Evolutionary conservation across 176 grass and related monocot species (phyloP), one percentile per base, ranked within the genome.

Genomic region (Musa troglodytarum): DNA sequence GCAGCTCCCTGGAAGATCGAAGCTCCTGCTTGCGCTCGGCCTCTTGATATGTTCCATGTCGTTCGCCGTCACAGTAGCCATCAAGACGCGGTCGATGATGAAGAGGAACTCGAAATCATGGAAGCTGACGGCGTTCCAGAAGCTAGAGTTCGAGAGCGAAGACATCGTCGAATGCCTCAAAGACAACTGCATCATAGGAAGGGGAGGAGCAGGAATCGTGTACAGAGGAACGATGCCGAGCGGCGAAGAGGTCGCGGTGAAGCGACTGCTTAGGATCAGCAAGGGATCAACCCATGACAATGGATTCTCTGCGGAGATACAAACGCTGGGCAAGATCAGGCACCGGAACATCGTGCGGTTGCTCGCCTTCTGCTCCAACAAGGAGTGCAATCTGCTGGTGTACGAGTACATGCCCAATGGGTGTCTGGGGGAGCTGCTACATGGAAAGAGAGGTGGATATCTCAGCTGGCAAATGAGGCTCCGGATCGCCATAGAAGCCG

Each of bases 381-480:
- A 83, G 8, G 87, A 84, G 77, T 90, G 73, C 2, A 96, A 96
- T 65, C 79, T 96, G 10, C 86, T 96, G 76, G 89, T 96, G 49
- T 96, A 96, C 61, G 89, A 92, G 81, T 92, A 96, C 85, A 96
- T 96, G 93, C 93, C 89, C 0, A 96, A 92, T 75, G 93, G 93
- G 29, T 92, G 89, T 68, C 76, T 96, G 11, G 93, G 93, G 11
- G 93, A 96, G 83, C 83, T 96, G 71, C 83, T 96, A 61, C 89
- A 96, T 12, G 93, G 89, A 23, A 92, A 90, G 87, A 90, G 92
- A 81, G 89, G 89, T 0, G 89, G 89, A 9, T 84, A 90, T 70
- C 74, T 96, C 76, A 85, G 80, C 57, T 96, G 93, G 93, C 75
- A 82, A 21, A 89, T 87, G 50, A 88, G 93, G 79, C 89, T 88